Evolutionary conservation across 805 yeast genomes (phyloP), one percentile per base, ranked within the genome.

Genomic region (Saturnispora gosingensis): DNA sequence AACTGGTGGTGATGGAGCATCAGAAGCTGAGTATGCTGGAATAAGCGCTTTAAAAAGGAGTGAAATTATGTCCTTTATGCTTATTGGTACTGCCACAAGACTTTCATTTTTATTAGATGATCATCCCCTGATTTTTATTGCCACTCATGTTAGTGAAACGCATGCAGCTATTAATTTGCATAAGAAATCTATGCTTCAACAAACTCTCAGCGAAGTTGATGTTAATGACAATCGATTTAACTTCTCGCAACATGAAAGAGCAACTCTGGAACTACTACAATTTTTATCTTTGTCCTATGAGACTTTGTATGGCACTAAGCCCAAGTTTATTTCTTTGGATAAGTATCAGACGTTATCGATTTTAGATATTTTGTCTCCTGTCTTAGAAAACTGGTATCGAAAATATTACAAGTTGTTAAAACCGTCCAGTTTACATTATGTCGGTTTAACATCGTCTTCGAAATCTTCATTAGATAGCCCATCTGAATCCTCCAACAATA

Each of bases 1-100:
- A 25, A 43, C 32, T 27, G 35, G 32, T 55, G 73, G 27, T 13
- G 32, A 46, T 13, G 50, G 27, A 10, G 45, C 69, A 24, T 67
- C 62, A 16, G 77, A 70, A 11, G 79, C 78, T 35, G 75, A 77
- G 32, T 67, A 79, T 43, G 83, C 90, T 0, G 96, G 96, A 0
- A 68, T 87, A 44, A 87, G 88, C 30, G 95, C 96, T 1, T 81
- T 89, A 78, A 74, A 95, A 58, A 72, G 96, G 60, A 82, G 90
- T 55, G 90, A 88, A 64, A 74, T 96, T 39, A 85, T 88, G 89
- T 85, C 95, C 0, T 90, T 96, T 91, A 85, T 89, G 93, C 76
- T 88, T 54, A 82, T 88, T 46, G 97, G 97, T 2, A 81, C 87
- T 2, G 90, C 95, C 0, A 84, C 88, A 2, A 72, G 97, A 52